Conservation (phyloP, 176 grass and related monocot species). For the Avena atlantica region DNA sequence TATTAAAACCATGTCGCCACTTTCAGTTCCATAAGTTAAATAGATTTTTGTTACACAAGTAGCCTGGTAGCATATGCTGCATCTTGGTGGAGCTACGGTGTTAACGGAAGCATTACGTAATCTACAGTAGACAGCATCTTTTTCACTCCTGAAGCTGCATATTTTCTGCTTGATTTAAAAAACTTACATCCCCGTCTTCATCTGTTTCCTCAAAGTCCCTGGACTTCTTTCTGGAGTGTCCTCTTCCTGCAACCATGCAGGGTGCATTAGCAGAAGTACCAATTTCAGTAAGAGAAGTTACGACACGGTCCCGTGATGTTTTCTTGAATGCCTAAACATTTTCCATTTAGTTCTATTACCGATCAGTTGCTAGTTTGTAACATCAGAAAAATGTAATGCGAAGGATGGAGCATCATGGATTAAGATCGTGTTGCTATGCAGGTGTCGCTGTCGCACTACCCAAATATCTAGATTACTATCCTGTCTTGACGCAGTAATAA, state of each 20-base stretch:
- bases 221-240: constrained; percentile 58
- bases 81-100: not conserved
- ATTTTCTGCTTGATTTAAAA: not conserved
- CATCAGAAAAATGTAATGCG: no score
- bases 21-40: not conserved
- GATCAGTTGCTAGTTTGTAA: no score
- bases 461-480: not conserved
- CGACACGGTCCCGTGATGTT: not conserved
- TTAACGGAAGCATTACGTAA: not conserved
- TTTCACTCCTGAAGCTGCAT: no score
- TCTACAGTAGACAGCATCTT: not conserved
- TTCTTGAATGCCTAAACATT: not conserved
- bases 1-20: not conserved
- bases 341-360: no score
- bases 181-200: constrained; percentile 62
- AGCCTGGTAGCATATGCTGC: not conserved
- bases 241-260: constrained; percentile 50
- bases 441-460: no score
- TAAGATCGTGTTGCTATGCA: no score
- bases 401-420: no score
- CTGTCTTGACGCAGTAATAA: not conserved
- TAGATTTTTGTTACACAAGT: constrained; percentile 7
- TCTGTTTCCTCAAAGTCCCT: constrained; percentile 54
- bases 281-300: not conserved
- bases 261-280: constrained; percentile 14